A percentile compares a stretch with the other conserved stretches of the same genome.
These are phyloP conservation scores for Tetratostichococcus sp. DNA, from an alignment of 139 green algal species.

Conservation along the genomic window DNA sequence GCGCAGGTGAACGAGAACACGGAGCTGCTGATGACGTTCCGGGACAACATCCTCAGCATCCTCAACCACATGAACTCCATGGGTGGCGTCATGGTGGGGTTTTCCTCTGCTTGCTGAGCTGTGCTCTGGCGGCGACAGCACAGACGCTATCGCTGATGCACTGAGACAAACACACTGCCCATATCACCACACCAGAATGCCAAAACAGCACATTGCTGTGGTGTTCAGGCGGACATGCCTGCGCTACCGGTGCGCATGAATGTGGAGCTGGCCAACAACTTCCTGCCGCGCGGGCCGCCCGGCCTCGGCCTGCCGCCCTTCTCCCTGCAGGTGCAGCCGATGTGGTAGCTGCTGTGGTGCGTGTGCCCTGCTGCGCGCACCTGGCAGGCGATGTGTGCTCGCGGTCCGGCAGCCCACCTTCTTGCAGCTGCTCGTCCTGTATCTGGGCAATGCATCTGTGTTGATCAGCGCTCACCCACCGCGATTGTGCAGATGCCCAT, in stretches of 20 bases:
- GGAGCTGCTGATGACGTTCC: slow-evolving; percentile 69
- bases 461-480: no score
- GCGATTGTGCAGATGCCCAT: not conserved
- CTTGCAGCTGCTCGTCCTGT: no score
- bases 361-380: no score
- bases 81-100: not conserved
- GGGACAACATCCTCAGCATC: slow-evolving; percentile 78
- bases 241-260: slow-evolving; percentile 76
- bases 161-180: no score
- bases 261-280: slow-evolving; percentile 51
- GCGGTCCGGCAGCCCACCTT: no score
- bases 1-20: slow-evolving; percentile 77
- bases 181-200: no score
- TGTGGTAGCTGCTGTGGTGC: not conserved
- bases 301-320: not conserved
- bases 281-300: slow-evolving; percentile 13
- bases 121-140: not conserved
- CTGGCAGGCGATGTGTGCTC: no score
- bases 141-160: no score
- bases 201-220: no score
- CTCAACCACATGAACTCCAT: slow-evolving; percentile 67
- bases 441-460: no score
- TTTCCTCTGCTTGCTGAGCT: not conserved
- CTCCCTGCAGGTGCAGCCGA: not conserved
- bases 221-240: slow-evolving; percentile 67